Evolutionary conservation across 345 rosid species (phyloP).

Genomic region (Firmiana major): DNA sequence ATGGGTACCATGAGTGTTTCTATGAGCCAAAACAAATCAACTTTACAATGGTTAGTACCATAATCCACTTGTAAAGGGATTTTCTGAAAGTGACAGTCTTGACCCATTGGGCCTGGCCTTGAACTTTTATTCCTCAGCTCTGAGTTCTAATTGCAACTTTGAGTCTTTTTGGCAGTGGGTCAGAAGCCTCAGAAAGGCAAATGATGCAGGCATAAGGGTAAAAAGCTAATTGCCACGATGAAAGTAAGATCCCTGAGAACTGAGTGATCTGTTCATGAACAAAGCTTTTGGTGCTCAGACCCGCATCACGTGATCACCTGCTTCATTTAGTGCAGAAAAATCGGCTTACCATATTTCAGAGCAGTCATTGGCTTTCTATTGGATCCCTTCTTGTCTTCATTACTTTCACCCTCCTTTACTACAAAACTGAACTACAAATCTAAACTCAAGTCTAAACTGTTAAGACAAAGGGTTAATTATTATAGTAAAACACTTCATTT

Average conservation of each 20-base stretch:
- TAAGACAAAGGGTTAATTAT: background rate
- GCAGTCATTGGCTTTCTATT: background rate
- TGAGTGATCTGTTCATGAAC: background rate
- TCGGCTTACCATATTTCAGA: background rate
- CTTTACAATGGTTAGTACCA: background rate
- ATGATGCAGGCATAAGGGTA: background rate
- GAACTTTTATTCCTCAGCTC: background rate
- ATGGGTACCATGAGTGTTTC: background rate
- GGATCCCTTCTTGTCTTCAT: background rate
- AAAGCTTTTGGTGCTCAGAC: background rate
- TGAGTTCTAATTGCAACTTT: conserved; percentile 6
- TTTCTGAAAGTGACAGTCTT: background rate
- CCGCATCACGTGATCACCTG: conserved; percentile 7
- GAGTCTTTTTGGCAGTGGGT: conserved; percentile 1
- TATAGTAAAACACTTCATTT: background rate
- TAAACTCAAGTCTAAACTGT: background rate
- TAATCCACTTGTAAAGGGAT: background rate
- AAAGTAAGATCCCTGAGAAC: background rate
- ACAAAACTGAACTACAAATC: background rate
- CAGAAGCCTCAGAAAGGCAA: background rate
- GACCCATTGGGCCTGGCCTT: background rate
- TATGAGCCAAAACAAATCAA: background rate
- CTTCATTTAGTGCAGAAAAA: background rate
- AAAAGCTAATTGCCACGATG: background rate
- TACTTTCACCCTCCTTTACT: background rate